Evolutionary conservation across 202 grass and related monocot genomes (phyloP), one percentile per base, ranked within the genome.

Genomic region (Zizania palustris): DNA sequence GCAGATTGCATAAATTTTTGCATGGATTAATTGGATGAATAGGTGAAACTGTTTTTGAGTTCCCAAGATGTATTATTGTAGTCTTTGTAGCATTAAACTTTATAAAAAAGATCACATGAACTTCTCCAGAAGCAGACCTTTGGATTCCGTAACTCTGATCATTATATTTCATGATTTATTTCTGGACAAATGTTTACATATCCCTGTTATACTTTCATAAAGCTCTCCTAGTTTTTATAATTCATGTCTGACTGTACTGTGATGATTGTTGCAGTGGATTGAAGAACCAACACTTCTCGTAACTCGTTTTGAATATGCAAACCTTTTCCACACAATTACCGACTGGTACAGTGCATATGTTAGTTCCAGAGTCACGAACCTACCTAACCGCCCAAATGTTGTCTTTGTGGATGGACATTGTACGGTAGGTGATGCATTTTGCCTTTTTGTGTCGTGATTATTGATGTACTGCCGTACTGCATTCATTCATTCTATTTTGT

Each of bases 261-360:
- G 53, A 45, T 33, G 45, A 37, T 74, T 83, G 35, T 55, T 86
- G 79, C 89, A 99, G 91, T 93, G 91, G 91, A 45, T 99, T 86
- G 96, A 92, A 71, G 91, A 95, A 62, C 92, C 96, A 11, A 95
- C 96, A 63, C 72, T 99, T 76, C 49, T 99, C 64, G 89, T 99
- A 71, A 99, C 96, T 66, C 85, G 96, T 44, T 99, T 99, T 81
- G 96, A 99, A 63, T 99, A 99, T 81, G 92, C 96, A 40, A 99
- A 95, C 75, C 83, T 99, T 89, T 99, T 95, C 78, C 96, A 99
- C 80, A 99, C 96, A 79, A 89, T 95, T 61, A 99, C 92, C 12
- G 96, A 99, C 78, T 99, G 96, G 96, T 95, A 99, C 74, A 95
- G 87, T 70, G 91, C 96, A 76, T 99, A 99, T 93, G 89, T 88